Base-by-base conservation (phyloP, 2,329 filamentous ascomycete species). In the Ceratocystis albifundus region DNA sequence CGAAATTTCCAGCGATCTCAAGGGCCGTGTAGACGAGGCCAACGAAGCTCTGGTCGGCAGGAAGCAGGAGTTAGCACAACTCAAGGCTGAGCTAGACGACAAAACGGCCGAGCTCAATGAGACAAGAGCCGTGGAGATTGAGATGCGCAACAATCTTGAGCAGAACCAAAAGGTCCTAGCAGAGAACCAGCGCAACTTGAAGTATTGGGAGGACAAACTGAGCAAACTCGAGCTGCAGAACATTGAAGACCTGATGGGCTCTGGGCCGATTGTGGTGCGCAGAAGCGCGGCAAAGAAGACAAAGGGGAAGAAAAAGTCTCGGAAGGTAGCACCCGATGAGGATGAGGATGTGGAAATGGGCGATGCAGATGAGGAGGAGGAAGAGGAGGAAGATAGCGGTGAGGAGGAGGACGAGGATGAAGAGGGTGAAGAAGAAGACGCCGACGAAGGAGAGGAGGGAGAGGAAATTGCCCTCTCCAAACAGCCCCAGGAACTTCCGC, bases 81-180 rank as follows among this genome's bases (percentile, higher is more conserved):
- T 97, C 66, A 99, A 97, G 77, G 79, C 83, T 3, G 89, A 96
- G 71, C 81, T 97, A 10, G 93, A 99, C 70, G 86, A 89, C 71
- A 96, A 92, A 79, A 88, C 85, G 1, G 78, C 86, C 0, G 90
- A 95, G 74, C 81, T 97, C 66, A 96, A 97, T 73, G 88, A 90
- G 72, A 96, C 88, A 0, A 85, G 93, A 8, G 92, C 90, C 0
- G 80, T 88, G 2, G 94, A 99, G 75, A 96, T 99, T 69, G 94
- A 99, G 76, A 96, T 97, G 91, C 88, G 89, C 69, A 97, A 97
- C 77, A 96, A 96, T 77, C 86, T 99, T 1, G 94, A 97, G 73
- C 93, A 97, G 73, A 94, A 93, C 74, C 89, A 96, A 70, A 99
- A 99, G 77, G 84, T 87, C 8, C 82, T 97, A 15, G 76, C 78